Conservation (phyloP, 306 rosid genomes). For the Dalbergia cochinchinensis region DNA sequence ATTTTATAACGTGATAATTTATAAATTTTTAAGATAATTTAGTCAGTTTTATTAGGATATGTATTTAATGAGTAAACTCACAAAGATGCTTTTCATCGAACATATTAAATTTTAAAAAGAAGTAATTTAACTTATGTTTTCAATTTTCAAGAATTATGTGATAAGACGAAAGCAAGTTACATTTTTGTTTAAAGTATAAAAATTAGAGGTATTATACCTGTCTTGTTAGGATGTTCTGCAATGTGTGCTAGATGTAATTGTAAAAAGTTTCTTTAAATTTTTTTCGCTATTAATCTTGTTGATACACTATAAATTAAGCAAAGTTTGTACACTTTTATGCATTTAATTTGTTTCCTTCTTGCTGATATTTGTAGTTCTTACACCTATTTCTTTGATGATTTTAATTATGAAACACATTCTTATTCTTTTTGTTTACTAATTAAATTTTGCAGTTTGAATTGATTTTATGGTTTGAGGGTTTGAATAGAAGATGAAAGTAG, state of each 20-base stretch:
- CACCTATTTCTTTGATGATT: conserved; percentile 7
- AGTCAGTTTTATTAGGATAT: too few species aligned
- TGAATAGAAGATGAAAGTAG: too few species aligned
- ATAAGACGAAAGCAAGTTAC: conserved; percentile 5
- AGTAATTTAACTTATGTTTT: too few species aligned
- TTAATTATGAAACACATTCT: too few species aligned
- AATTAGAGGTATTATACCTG: neutral
- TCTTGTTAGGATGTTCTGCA: conserved; percentile 8
- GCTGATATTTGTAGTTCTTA: conserved; percentile 16
- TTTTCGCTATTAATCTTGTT: neutral
- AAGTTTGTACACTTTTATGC: conserved; percentile 21
- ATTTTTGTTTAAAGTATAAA: conserved; percentile 20
- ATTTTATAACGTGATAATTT: too few species aligned
- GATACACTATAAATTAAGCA: conserved; percentile 9
- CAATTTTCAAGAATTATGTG: neutral
- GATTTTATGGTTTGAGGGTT: too few species aligned
- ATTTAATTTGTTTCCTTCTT: neutral
- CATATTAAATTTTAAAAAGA: too few species aligned
- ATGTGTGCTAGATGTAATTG: conserved; percentile 4
- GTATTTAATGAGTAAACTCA: too few species aligned
- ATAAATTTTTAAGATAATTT: too few species aligned
- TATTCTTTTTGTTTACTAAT: too few species aligned
- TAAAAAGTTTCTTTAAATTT: neutral
- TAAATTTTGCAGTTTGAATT: too few species aligned
- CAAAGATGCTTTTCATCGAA: too few species aligned